A percentile compares a stretch with the other conserved stretches of the same genome.
phyloP scores from a whole-genome alignment of 345 rosid species.

The Populus ilicifolia region DNA sequence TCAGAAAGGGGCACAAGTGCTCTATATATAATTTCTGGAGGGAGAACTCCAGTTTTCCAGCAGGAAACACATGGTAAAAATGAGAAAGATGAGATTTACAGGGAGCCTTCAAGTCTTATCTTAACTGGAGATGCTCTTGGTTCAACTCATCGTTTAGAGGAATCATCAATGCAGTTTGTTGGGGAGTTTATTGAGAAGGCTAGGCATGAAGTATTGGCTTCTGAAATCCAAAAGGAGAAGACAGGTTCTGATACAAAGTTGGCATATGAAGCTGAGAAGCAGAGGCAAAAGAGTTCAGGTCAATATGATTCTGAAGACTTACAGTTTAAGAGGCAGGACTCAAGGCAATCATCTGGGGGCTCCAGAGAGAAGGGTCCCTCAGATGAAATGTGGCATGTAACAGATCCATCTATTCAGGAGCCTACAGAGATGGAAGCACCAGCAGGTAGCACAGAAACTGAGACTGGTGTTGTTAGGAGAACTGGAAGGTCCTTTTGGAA shows the following conservation, averaged over 20 bases:
- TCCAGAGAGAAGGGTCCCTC: conserved; percentile 73
- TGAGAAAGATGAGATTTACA: conserved; percentile 28
- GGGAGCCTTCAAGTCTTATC: conserved; percentile 26
- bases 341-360: conserved; percentile 40
- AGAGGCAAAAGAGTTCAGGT: conserved; percentile 30
- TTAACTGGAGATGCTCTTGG: conserved; percentile 56
- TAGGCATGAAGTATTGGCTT: conserved; percentile 44
- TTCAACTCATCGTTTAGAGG: conserved; percentile 61
- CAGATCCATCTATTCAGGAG: conserved; percentile 47
- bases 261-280: conserved; percentile 29
- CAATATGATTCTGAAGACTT: conserved; percentile 25
- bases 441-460: conserved; percentile 35
- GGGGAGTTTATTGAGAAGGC: conserved; percentile 74
- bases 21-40: conserved; percentile 28
- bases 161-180: conserved; percentile 48
- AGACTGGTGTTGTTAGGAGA: conserved; percentile 46
- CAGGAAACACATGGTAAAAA: conserved; percentile 26
- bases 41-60: conserved; percentile 24
- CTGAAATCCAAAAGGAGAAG: conserved; percentile 36
- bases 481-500: conserved; percentile 73
- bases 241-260: conserved; percentile 16
- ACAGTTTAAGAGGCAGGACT: conserved; percentile 37
- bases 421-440: conserved; percentile 38
- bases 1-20: conserved; percentile 45
- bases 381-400: conserved; percentile 85